Conservation (phyloP, 768 basidiomycete genomes). For the Candolleomyces aberdarensis region DNA sequence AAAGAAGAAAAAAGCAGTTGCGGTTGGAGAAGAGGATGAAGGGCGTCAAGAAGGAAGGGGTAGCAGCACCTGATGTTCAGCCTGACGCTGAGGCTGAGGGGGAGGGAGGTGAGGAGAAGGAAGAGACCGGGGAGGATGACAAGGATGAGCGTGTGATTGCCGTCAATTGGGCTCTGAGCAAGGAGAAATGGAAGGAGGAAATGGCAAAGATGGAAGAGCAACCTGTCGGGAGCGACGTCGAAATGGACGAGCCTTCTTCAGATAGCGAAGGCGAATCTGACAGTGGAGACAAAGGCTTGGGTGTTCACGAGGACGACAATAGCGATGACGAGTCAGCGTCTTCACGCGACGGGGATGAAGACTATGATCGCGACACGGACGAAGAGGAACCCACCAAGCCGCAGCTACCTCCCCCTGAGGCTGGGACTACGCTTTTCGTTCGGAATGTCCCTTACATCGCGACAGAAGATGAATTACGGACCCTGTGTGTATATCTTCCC, state of each 20-base stretch:
- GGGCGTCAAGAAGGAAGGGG: slow-evolving; percentile 30
- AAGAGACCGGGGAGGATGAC: slow-evolving; percentile 26
- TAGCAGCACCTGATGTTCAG: too few species aligned
- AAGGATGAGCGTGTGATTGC: slow-evolving; percentile 67
- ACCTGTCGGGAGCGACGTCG: slow-evolving; percentile 34
- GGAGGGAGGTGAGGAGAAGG: slow-evolving; percentile 21
- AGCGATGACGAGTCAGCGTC: slow-evolving; percentile 40
- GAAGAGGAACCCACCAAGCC: slow-evolving; percentile 54
- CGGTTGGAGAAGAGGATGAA: slow-evolving; percentile 51
- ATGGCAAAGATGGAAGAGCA: slow-evolving; percentile 51
- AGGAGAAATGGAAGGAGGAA: slow-evolving; percentile 87
- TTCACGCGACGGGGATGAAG: slow-evolving; percentile 35
- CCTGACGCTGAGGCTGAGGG: slow-evolving; percentile 19
- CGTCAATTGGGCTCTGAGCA: slow-evolving; percentile 96
- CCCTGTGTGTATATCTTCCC: slow-evolving; percentile 53
- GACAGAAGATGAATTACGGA: slow-evolving; percentile 88
- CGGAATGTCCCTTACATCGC: slow-evolving; percentile 91
- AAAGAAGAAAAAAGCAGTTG: slow-evolving; percentile 62
- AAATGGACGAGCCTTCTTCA: slow-evolving; percentile 27
- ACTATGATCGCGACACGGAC: slow-evolving; percentile 27
- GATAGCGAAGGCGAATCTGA: slow-evolving; percentile 26
- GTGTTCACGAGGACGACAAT: slow-evolving; percentile 42
- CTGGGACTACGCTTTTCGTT: slow-evolving; percentile 90
- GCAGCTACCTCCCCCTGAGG: slow-evolving; percentile 76
- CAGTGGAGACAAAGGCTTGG: slow-evolving; percentile 37